Base-by-base conservation (phyloP, 2,329 filamentous ascomycete genomes). In the Ceratocystis eucalypticola region DNA sequence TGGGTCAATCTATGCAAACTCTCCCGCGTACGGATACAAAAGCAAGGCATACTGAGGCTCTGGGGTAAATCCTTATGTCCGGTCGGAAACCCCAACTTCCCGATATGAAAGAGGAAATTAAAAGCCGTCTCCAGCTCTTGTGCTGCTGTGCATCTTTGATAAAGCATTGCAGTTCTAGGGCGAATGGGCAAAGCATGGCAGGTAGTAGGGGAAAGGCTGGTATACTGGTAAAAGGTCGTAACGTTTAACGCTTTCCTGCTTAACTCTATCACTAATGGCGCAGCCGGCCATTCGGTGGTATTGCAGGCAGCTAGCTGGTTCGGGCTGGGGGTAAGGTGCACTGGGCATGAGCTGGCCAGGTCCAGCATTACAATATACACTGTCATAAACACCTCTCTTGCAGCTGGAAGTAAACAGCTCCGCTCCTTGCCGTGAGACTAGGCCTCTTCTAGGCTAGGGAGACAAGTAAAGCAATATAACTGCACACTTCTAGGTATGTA, bases 211-310 rank as follows among this genome's bases (percentile, higher is more conserved):
- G 8, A 25, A 25, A 10, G 48, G 20, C 48, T 53, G 10, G 48
- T 15, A 28, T 25, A 25, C 48, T 53, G 12, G 37, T 5, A 53
- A 53, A 53, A 53, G 8, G 48, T 53, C 25, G 48, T 53, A 25
- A 53, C 20, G 48, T 22, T 53, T 15, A 10, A 20, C 7, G 5
- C 7, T 8, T 4, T 10, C 8, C 20, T 25, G 3, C 48, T 15
- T 53, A 25, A 25, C 48, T 28, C 8, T 10, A 28, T 25, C 10
- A 28, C 48, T 37, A 59, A 59, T 59, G n/a, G 55, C 55, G 55
- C 55, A 59, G 28, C 55, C 55, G 55, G 55, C 55, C 25, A 17
- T 59, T 59, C 55, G 55, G 55, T 33, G 25, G 28, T 59, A 59
- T 59, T 59, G 55, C 28, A 30, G 33, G 25, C 5, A 53, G 37